Percentiles rank a stretch among this genome's conserved stretches.
phyloP scores from a whole-genome alignment of 2,329 filamentous ascomycete species.

The Colletotrichum euphorbiae region DNA sequence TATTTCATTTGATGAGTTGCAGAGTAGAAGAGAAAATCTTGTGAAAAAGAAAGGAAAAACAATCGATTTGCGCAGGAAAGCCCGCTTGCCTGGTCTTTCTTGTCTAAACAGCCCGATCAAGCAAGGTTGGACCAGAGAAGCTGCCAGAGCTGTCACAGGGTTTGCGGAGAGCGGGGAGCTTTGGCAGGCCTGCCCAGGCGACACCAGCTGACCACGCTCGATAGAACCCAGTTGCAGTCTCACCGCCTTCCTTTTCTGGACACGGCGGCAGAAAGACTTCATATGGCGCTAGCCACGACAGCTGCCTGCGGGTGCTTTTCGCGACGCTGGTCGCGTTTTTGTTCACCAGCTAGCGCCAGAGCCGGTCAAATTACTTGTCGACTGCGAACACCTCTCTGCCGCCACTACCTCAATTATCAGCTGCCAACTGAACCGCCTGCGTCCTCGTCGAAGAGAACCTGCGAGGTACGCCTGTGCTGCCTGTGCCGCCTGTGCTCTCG shows the following conservation, averaged over 20 bases:
- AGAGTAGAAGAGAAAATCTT: no score
- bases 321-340: constrained; percentile 40
- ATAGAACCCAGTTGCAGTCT: neutral
- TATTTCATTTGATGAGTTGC: no score
- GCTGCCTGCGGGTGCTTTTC: constrained; percentile 29
- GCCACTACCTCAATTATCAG: neutral
- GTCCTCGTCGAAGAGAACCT: no score
- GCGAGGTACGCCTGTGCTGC: neutral
- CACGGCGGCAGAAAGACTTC: constrained; percentile 7
- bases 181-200: neutral
- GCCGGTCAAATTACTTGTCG: neutral
- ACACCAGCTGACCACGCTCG: neutral
- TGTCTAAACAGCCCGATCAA: no score
- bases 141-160: neutral
- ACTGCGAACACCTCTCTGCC: neutral
- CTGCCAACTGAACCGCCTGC: no score
- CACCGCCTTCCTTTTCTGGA: neutral
- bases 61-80: no score
- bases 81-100: no score
- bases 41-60: no score
- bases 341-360: neutral
- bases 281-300: constrained; percentile 18
- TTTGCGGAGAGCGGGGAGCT: neutral
- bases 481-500: neutral
- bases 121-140: neutral